Percentiles rank a stretch among this genome's conserved stretches.
Conservation (phyloP, 2,329 filamentous ascomycete species). For the Stemphylium vesicarium region DNA sequence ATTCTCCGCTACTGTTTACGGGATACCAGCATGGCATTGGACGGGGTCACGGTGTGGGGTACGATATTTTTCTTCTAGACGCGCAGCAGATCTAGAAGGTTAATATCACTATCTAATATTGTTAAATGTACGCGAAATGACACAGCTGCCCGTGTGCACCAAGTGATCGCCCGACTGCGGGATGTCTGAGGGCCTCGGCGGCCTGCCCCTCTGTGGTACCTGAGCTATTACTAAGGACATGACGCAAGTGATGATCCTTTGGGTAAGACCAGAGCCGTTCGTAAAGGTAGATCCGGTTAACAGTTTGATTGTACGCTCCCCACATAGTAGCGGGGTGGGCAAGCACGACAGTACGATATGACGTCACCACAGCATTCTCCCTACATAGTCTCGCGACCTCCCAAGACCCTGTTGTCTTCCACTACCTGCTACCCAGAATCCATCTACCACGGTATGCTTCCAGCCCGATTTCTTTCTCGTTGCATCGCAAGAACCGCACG, state of each 20-base stretch:
- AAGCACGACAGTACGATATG: constrained; percentile 13
- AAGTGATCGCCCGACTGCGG: neutral
- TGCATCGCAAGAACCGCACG: constrained; percentile 10
- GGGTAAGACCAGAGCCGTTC: constrained; percentile 2
- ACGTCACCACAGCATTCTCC: constrained; percentile 21
- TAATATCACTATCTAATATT: constrained; percentile 26
- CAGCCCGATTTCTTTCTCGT: constrained; percentile 10
- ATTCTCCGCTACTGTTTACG: constrained; percentile 22
- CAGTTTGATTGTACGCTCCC: constrained; percentile 8
- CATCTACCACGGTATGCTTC: constrained; percentile 19
- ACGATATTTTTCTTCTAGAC: constrained; percentile 25
- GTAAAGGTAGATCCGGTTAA: constrained; percentile 6
- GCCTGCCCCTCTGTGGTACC: neutral
- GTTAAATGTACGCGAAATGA: constrained; percentile 6
- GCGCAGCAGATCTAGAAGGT: constrained; percentile 25
- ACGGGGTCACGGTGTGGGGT: constrained; percentile 22
- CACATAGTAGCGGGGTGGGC: constrained; percentile 18
- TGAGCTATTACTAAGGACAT: constrained; percentile 4
- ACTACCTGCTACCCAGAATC: constrained; percentile 4
- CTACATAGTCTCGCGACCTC: constrained; percentile 23
- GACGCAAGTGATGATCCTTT: constrained; percentile 17
- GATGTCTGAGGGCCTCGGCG: neutral
- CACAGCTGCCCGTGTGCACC: neutral
- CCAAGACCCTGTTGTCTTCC: constrained; percentile 5
- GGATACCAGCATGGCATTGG: constrained; percentile 30